A percentile compares a stretch with the other conserved stretches of the same genome.
phyloP scores from a whole-genome alignment of 257 asterid genomes.

The Rubia yunnanensis region DNA sequence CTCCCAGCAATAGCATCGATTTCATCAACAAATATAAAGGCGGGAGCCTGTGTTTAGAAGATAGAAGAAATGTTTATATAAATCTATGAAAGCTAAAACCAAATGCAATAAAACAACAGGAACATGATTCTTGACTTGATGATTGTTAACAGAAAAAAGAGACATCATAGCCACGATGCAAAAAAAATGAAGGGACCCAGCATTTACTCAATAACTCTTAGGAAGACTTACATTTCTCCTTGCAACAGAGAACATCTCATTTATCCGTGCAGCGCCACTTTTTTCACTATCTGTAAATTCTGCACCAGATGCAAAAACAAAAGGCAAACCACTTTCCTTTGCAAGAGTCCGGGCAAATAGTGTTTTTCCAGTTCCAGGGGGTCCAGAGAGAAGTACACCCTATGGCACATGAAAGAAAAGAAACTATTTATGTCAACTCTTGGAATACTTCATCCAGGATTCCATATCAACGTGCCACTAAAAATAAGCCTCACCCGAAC shows the following conservation, averaged over 20 bases:
- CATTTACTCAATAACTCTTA: neutral
- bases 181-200: neutral
- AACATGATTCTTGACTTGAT: neutral
- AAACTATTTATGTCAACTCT: conserved; percentile 10
- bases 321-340: conserved; percentile 93
- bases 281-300: conserved; percentile 94
- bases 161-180: neutral
- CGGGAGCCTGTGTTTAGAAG: conserved; percentile 73
- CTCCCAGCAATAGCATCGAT: conserved; percentile 99
- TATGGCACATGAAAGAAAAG: conserved; percentile 24
- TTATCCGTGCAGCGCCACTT: conserved; percentile 91
- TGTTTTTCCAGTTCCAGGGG: conserved; percentile 99
- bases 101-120: too few relatives aligned
- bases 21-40: conserved; percentile 92
- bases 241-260: conserved; percentile 73
- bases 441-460: conserved; percentile 9
- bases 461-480: conserved; percentile 13
- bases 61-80: conserved; percentile 11
- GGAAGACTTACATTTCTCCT: conserved; percentile 80
- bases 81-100: neutral
- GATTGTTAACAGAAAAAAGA: neutral
- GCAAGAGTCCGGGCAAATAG: conserved; percentile 93
- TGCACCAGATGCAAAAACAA: conserved; percentile 98
- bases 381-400: conserved; percentile 99
- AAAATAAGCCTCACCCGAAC: conserved; percentile 61